Conservation (phyloP, 371 early-diverging fungal genomes). For the Mortierella sp. region DNA sequence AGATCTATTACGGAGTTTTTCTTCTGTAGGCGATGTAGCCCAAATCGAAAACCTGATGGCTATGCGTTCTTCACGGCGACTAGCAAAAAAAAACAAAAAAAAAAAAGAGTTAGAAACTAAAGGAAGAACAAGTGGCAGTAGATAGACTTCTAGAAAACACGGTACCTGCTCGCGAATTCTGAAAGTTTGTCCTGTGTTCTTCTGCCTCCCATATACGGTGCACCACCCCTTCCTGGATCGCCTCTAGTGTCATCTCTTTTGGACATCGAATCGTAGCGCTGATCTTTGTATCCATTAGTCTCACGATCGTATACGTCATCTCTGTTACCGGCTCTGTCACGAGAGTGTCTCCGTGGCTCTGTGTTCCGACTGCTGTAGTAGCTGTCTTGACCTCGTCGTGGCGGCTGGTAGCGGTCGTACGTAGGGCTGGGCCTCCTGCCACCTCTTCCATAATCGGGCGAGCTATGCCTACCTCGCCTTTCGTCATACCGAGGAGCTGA, state of each 20-base stretch:
- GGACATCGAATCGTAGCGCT: slow-evolving; percentile 6
- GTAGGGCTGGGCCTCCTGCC: slow-evolving; percentile 30
- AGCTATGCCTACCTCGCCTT: neutral
- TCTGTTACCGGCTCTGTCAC: neutral
- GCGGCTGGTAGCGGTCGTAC: slow-evolving; percentile 27
- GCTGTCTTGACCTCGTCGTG: neutral
- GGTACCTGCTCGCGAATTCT: slow-evolving; percentile 38
- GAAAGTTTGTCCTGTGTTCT: slow-evolving; percentile 28
- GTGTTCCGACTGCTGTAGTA: neutral
- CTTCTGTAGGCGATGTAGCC: slow-evolving; percentile 75
- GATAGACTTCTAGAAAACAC: neutral
- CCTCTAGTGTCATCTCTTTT: slow-evolving; percentile 1
- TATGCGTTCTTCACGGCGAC: slow-evolving; percentile 59
- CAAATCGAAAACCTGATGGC: slow-evolving; percentile 70
- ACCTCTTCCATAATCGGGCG: neutral
- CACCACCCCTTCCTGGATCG: slow-evolving; percentile 7
- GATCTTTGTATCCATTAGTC: neutral
- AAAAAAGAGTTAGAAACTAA: neutral
- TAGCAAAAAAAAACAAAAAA: neutral
- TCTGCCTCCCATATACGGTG: slow-evolving; percentile 35
- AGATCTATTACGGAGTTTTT: slow-evolving; percentile 51
- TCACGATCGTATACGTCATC: neutral
- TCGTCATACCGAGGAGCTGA: neutral
- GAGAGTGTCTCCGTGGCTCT: neutral
- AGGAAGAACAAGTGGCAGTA: neutral